These are phyloP conservation scores for Pseudevernia furfuracea DNA, from an alignment of 495 filamentous ascomycete genomes.

Conservation along the genomic window DNA sequence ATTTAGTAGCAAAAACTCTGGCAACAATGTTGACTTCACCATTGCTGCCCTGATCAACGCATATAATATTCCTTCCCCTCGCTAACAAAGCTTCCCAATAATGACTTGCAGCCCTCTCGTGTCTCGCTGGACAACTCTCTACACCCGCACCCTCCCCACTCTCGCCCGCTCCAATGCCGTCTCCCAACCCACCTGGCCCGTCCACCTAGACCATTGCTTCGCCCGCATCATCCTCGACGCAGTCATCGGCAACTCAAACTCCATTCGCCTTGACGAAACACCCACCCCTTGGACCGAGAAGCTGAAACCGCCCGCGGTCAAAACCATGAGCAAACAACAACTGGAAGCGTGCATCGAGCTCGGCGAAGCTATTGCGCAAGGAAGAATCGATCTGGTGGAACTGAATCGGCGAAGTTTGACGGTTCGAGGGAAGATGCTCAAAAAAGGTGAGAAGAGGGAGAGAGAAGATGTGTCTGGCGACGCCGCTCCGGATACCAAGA, in stretches of 20 bases:
- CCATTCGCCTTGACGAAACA: background rate
- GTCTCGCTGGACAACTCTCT: slow-evolving; percentile 15
- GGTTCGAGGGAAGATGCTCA: slow-evolving; percentile 27
- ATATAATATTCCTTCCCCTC: background rate
- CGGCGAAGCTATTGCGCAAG: slow-evolving; percentile 28
- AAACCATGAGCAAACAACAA: slow-evolving; percentile 30
- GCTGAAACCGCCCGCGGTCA: slow-evolving; percentile 20
- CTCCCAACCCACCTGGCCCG: slow-evolving; percentile 30
- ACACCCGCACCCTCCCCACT: slow-evolving; percentile 18
- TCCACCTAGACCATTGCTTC: slow-evolving; percentile 35
- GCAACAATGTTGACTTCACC: background rate
- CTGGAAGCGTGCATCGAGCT: slow-evolving; percentile 26
- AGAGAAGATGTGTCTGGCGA: background rate
- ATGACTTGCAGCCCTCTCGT: background rate
- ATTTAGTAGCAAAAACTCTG: background rate
- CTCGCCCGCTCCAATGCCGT: slow-evolving; percentile 18
- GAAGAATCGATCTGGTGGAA: slow-evolving; percentile 25
- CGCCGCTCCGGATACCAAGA: background rate
- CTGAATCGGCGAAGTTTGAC: slow-evolving; percentile 29
- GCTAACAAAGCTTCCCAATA: background rate
- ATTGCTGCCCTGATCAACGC: background rate
- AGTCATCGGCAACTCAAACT: slow-evolving; percentile 26
- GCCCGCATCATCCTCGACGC: slow-evolving; percentile 35
- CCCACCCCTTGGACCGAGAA: slow-evolving; percentile 16
- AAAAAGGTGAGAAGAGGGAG: slow-evolving; percentile 22